Percentiles rank a stretch among this genome's conserved stretches.
These are phyloP conservation scores for Nicotiana sylvestris DNA, from an alignment of 257 asterid species.

Conservation along the genomic window DNA sequence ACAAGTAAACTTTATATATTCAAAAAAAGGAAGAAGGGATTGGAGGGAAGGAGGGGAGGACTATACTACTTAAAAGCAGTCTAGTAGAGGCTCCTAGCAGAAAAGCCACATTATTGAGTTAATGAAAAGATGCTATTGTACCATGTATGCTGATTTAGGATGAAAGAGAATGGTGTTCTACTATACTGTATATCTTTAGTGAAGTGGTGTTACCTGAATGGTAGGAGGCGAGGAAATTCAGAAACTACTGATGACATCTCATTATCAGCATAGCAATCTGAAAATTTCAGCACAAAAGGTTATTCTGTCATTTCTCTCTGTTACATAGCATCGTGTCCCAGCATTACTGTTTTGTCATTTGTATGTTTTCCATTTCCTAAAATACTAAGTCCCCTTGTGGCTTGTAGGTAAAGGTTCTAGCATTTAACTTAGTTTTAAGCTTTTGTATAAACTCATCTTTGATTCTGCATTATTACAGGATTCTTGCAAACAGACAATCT, in stretches of 20 bases:
- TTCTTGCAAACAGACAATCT: conserved; percentile 94
- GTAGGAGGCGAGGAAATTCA: neutral
- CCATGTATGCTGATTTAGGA: neutral
- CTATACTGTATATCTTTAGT: neutral
- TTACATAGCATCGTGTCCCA: neutral
- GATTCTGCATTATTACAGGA: conserved; percentile 39
- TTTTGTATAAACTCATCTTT: neutral
- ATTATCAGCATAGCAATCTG: neutral
- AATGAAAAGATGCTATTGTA: neutral
- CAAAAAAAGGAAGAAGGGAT: neutral
- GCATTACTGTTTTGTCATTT: neutral
- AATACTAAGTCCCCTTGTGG: neutral
- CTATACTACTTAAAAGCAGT: neutral
- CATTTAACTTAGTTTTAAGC: neutral
- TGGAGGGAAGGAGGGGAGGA: neutral
- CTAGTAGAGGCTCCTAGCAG: neutral
- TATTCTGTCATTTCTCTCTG: neutral
- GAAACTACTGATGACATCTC: neutral
- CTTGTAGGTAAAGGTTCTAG: neutral
- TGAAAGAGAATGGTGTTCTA: neutral
- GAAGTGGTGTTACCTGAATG: neutral
- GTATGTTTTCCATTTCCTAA: neutral
- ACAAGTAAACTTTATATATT: neutral
- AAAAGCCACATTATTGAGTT: neutral
- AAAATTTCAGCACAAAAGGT: neutral